Conservation (phyloP, 2,329 filamentous ascomycete genomes). For the Phialophora expanda region DNA sequence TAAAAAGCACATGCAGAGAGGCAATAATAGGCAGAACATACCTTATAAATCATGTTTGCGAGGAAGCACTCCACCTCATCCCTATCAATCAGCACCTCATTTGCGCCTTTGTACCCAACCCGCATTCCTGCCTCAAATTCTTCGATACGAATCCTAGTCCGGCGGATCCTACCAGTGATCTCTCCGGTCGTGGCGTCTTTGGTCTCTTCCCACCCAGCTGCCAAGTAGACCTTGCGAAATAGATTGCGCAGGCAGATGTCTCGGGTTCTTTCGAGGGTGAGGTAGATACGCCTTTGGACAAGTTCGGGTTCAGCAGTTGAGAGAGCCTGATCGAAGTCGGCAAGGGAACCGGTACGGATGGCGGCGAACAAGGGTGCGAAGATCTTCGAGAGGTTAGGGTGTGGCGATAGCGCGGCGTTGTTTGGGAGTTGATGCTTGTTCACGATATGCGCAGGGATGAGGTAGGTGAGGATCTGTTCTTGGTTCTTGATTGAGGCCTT, state of each 20-base stretch:
- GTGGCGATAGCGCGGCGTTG: conserved; percentile 70
- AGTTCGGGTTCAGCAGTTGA: conserved; percentile 87
- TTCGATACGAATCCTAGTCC: conserved; percentile 77
- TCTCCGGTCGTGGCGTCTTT: conserved; percentile 66
- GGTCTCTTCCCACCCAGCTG: conserved; percentile 77
- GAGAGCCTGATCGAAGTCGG: conserved; percentile 81
- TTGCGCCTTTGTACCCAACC: conserved; percentile 63
- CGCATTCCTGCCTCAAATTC: conserved; percentile 87
- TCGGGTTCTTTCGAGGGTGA: conserved; percentile 88
- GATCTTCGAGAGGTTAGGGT: conserved; percentile 74
- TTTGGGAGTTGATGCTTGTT: conserved; percentile 86
- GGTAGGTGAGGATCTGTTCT: conserved; percentile 91
- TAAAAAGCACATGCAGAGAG: conserved; percentile 4
- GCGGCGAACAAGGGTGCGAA: conserved; percentile 78
- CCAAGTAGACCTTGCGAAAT: conserved; percentile 86
- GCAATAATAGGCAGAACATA: conserved; percentile 50
- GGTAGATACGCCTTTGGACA: conserved; percentile 88
- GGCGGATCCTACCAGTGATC: conserved; percentile 53
- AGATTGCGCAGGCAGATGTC: conserved; percentile 92
- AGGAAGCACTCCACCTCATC: conserved; percentile 96
- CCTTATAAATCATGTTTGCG: conserved; percentile 98
- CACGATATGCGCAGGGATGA: conserved; percentile 90
- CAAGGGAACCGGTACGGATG: conserved; percentile 81
- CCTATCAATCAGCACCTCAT: conserved; percentile 69
- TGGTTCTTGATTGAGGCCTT: conserved; percentile 73